Conservation (phyloP, 1,284 basidiomycete genomes). For the Thecaphora frezii region DNA sequence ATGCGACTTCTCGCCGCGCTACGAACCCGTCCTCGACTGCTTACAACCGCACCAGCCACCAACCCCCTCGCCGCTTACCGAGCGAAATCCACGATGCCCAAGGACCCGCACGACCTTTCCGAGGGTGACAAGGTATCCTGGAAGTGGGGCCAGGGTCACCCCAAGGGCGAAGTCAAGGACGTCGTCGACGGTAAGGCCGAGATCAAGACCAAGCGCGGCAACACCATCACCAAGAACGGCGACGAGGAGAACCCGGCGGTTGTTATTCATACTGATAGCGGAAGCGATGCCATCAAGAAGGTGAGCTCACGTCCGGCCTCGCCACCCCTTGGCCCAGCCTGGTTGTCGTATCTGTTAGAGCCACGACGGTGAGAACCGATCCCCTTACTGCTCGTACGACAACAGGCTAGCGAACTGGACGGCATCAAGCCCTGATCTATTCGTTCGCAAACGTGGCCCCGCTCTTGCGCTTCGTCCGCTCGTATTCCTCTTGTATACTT, state of each 20-base stretch:
- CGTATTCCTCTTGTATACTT: too few relatives aligned
- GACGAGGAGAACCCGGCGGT: constrained; percentile 36
- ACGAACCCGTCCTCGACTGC: too few relatives aligned
- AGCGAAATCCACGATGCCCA: neutral
- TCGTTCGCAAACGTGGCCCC: neutral
- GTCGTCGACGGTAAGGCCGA: constrained; percentile 37
- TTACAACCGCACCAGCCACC: too few relatives aligned
- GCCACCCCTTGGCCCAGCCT: too few relatives aligned
- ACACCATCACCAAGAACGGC: constrained; percentile 35
- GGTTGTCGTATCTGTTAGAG: constrained; percentile 1
- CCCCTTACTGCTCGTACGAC: neutral
- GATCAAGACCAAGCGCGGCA: constrained; percentile 41
- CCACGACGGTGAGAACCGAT: too few relatives aligned
- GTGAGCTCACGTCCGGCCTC: too few relatives aligned
- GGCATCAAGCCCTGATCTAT: constrained; percentile 32
- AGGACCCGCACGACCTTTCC: constrained; percentile 20
- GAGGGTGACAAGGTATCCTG: constrained; percentile 38
- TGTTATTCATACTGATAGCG: constrained; percentile 29
- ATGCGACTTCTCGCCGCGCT: too few relatives aligned
- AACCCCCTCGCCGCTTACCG: too few relatives aligned
- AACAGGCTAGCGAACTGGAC: constrained; percentile 35
- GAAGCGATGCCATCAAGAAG: constrained; percentile 41
- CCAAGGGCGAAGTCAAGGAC: constrained; percentile 41
- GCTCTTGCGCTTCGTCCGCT: constrained; percentile 3
- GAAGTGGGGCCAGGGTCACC: constrained; percentile 37